These are phyloP conservation scores for Mitragyna speciosa DNA, from an alignment of 257 asterid genomes.

Conservation along the genomic window DNA sequence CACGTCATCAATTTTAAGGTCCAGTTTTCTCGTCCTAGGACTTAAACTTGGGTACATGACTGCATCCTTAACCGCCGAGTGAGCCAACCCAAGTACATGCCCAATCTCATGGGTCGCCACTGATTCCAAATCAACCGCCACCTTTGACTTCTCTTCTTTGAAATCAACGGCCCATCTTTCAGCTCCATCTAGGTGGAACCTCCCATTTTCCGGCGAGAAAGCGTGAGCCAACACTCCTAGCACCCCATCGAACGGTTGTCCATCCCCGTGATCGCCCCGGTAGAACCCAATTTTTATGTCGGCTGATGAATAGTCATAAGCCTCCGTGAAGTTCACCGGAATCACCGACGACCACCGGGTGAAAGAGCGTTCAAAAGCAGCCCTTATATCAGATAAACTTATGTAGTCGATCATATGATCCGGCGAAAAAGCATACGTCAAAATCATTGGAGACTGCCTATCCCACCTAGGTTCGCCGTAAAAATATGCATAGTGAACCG, in stretches of 20 bases:
- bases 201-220: conserved; percentile 86
- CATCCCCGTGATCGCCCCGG: conserved; percentile 88
- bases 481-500: conserved; percentile 52
- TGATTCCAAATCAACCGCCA: conserved; percentile 87
- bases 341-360: conserved; percentile 84
- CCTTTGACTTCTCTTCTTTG: conserved; percentile 45
- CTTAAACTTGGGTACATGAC: conserved; percentile 82
- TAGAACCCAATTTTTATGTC: conserved; percentile 77
- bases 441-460: conserved; percentile 38
- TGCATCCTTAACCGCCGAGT: conserved; percentile 76
- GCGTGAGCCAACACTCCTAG: conserved; percentile 88
- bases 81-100: conserved; percentile 84
- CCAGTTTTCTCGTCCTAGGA: conserved; percentile 75
- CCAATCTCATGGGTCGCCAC: conserved; percentile 97
- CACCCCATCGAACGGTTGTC: conserved; percentile 76
- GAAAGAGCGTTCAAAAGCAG: conserved; percentile 52
- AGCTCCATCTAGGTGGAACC: conserved; percentile 75
- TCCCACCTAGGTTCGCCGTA: conserved; percentile 68
- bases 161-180: conserved; percentile 88
- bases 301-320: conserved; percentile 43
- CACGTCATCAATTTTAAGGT: conserved; percentile 79
- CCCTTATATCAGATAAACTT: conserved; percentile 28
- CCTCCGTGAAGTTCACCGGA: conserved; percentile 79
- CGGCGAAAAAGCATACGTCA: conserved; percentile 72
- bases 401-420: conserved; percentile 48